phyloP scores from a whole-genome alignment of 768 basidiomycete species.

The Floccularia luteovirens region DNA sequence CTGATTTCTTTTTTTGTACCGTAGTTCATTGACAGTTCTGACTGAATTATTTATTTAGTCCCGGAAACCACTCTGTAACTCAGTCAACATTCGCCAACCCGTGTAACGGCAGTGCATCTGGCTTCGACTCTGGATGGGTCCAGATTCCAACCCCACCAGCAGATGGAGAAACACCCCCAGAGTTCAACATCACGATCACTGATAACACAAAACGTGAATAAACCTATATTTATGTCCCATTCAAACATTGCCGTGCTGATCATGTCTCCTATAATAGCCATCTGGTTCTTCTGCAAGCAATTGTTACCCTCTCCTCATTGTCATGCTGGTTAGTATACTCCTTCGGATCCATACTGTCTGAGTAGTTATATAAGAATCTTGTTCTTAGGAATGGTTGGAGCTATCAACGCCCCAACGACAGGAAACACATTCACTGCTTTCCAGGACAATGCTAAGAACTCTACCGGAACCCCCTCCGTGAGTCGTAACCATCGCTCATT shows the following conservation, averaged over 20 bases:
- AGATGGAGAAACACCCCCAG: constrained; percentile 15
- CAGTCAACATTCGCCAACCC: constrained; percentile 40
- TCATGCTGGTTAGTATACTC: constrained; percentile 13
- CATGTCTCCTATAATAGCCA: constrained; percentile 20
- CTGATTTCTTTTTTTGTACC: neutral
- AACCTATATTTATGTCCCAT: neutral
- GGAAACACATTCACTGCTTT: constrained; percentile 34
- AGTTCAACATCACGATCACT: constrained; percentile 46
- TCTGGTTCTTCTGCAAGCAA: constrained; percentile 59
- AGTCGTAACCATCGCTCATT: constrained; percentile 11
- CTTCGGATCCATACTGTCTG: neutral
- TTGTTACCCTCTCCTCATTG: constrained; percentile 33
- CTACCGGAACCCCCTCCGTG: constrained; percentile 23
- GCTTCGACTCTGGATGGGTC: constrained; percentile 51
- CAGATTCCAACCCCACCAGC: constrained; percentile 21
- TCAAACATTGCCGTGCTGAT: constrained; percentile 1
- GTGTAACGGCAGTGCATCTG: constrained; percentile 33
- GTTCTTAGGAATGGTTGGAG: constrained; percentile 41
- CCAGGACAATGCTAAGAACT: constrained; percentile 20
- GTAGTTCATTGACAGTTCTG: neutral
- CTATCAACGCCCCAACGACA: constrained; percentile 42
- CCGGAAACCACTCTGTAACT: constrained; percentile 47
- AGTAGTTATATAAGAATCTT: neutral
- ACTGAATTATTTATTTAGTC: constrained; percentile 14
- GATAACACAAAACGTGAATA: constrained; percentile 35